Base-by-base conservation (phyloP, 2,329 filamentous ascomycete species). In the Graphiopsis chlorocephala region DNA sequence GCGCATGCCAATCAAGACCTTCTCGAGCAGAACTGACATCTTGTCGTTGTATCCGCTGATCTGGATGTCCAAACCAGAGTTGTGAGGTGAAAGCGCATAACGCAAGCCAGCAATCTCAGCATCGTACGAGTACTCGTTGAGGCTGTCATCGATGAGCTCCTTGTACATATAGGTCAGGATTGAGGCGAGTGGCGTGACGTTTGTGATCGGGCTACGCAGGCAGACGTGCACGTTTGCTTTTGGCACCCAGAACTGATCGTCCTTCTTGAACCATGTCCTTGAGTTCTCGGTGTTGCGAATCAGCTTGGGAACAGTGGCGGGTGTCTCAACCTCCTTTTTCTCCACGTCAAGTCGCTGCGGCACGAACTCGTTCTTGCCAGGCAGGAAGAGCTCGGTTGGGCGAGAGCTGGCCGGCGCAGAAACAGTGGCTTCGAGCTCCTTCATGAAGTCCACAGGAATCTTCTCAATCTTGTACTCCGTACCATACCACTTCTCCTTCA, bases 241-340 rank as follows among this genome's bases (percentile, higher is more conserved):
- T 10, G 95, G 95, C 11, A 98, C 95, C 93, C 94, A 98, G 78
- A 98, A 99, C 0, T 89, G 93, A 72, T 99, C 95, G 72, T 99
- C 95, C 79, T 98, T 98, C 82, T 99, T 99, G 83, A 89, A 97
- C 95, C 95, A 99, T 2, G 92, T 90, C 31, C 93, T 88, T 0
- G 91, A 88, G 35, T 88, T 81, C 6, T 88, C 84, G 70, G 97
- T 94, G 71, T 96, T 93, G 69, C 93, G 88, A 67, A 99, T 89
- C 26, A 99, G 83, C 66, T 88, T 90, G 0, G 95, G 95, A 0
- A 87, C 83, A 63, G 90, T 84, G 0, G 88, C 82, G 1, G 93
- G 90, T 70, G 91, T 86, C 28, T 87, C 83, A n/a, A 95, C 85
- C 38, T 96, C 91, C 78, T 92, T 96, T 83, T 95, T 97, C 77